Evolutionary conservation across 371 early-diverging fungal genomes (phyloP).

Genomic region (Lichtheimia ornata): DNA sequence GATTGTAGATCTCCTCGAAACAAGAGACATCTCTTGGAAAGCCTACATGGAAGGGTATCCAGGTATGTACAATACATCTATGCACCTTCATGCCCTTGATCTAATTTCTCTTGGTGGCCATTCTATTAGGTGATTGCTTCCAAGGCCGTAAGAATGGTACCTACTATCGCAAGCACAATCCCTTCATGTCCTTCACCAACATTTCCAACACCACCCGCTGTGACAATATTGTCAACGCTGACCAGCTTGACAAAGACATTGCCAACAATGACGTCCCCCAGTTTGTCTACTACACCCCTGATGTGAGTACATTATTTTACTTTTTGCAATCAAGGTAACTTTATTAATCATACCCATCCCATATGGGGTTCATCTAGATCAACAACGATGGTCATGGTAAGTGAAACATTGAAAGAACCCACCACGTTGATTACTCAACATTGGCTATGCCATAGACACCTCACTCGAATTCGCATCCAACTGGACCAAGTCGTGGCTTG

Average conservation of each 20-base stretch:
- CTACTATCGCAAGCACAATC: slow-evolving; percentile 63
- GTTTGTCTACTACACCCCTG: slow-evolving; percentile 49
- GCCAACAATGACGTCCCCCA: slow-evolving; percentile 43
- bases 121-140: too few species aligned
- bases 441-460: slow-evolving; percentile 31
- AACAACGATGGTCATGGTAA: slow-evolving; percentile 49
- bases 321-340: not conserved
- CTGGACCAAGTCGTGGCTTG: slow-evolving; percentile 54
- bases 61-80: not conserved
- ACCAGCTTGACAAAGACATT: slow-evolving; percentile 51
- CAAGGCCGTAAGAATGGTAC: slow-evolving; percentile 2
- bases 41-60: slow-evolving; percentile 59
- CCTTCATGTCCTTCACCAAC: slow-evolving; percentile 56
- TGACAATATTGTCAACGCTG: slow-evolving; percentile 49
- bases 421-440: not conserved
- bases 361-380: slow-evolving; percentile 10
- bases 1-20: slow-evolving; percentile 63
- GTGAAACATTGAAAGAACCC: not conserved
- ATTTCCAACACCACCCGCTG: slow-evolving; percentile 52
- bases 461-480: slow-evolving; percentile 37
- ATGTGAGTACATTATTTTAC: slow-evolving; percentile 22
- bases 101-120: too few species aligned
- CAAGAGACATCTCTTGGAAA: slow-evolving; percentile 61
- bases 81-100: too few species aligned
- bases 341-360: not conserved